Conservation (phyloP, 2,329 filamentous ascomycete species). For the Polytolypa hystricis region DNA sequence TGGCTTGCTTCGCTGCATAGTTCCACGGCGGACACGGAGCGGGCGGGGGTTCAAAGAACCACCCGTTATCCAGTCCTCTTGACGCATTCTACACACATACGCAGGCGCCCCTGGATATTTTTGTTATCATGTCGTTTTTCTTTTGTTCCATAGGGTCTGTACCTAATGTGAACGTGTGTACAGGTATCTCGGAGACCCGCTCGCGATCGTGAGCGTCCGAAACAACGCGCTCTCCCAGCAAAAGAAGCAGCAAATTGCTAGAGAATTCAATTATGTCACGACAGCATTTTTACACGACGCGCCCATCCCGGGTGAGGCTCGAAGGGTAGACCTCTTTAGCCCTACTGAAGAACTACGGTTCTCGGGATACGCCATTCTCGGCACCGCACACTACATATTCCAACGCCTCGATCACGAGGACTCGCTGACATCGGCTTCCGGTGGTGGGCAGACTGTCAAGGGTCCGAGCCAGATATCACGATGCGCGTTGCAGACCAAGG, state of each 20-base stretch:
- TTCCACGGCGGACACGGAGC: no score
- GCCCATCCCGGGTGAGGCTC: constrained; percentile 20
- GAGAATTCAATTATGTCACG: constrained; percentile 55
- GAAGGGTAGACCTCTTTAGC: constrained; percentile 51
- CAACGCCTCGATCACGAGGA: constrained; percentile 9
- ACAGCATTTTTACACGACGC: constrained; percentile 51
- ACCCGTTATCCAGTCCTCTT: no score
- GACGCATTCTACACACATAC: no score
- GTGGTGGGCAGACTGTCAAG: not conserved
- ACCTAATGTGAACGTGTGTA: not conserved
- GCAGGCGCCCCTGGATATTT: not conserved
- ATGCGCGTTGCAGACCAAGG: constrained; percentile 25
- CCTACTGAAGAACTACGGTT: constrained; percentile 45
- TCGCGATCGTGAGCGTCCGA: constrained; percentile 48
- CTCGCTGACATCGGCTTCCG: constrained; percentile 4
- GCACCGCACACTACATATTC: constrained; percentile 42
- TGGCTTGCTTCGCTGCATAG: no score
- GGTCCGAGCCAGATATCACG: constrained; percentile 7
- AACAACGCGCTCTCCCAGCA: constrained; percentile 36
- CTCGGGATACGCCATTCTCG: constrained; percentile 53
- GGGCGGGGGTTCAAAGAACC: no score
- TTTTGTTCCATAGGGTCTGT: not conserved
- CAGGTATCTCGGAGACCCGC: constrained; percentile 42
- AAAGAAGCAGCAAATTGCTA: constrained; percentile 48
- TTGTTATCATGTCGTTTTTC: not conserved